Percentiles rank a stretch among this genome's conserved stretches.
Conservation (phyloP, 169 alveolate species). For the Theileria orientalis region DNA sequence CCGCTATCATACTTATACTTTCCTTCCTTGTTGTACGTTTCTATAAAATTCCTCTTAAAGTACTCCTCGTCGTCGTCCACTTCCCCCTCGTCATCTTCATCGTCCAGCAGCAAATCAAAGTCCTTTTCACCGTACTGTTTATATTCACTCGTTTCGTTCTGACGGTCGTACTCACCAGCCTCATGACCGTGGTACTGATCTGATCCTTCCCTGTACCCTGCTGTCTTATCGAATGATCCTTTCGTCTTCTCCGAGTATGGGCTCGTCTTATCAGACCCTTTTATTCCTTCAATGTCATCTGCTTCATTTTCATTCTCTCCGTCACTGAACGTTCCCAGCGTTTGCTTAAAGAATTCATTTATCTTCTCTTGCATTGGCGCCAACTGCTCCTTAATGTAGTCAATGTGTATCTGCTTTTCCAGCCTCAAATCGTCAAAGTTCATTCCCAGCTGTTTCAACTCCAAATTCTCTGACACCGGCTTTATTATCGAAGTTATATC, state of each 20-base stretch:
- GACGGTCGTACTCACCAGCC: too few species aligned
- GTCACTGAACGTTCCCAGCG: constrained; percentile 17
- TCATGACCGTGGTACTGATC: not conserved
- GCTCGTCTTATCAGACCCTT: too few species aligned
- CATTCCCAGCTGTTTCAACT: constrained; percentile 31
- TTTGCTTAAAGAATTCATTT: constrained; percentile 18
- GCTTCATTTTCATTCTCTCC: not conserved
- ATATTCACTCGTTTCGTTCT: too few species aligned
- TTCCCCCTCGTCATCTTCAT: not conserved
- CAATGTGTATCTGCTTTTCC: constrained; percentile 8
- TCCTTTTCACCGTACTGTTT: too few species aligned
- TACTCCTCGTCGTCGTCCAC: constrained; percentile 4
- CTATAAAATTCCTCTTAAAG: constrained; percentile 12
- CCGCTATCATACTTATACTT: not conserved
- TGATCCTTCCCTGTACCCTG: not conserved
- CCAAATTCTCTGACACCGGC: constrained; percentile 50
- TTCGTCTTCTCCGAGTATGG: not conserved
- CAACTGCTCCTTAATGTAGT: constrained; percentile 11
- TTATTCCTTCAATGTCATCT: too few species aligned
- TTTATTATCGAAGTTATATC: constrained; percentile 34
- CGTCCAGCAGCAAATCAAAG: not conserved
- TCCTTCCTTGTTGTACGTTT: not conserved
- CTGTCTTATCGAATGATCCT: not conserved
- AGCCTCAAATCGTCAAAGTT: constrained; percentile 28
- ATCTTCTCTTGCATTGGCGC: constrained; percentile 18